A percentile compares a stretch with the other conserved stretches of the same genome.
phyloP scores from a whole-genome alignment of 2,329 filamentous ascomycete species.

The Penicillium capsulatum region DNA sequence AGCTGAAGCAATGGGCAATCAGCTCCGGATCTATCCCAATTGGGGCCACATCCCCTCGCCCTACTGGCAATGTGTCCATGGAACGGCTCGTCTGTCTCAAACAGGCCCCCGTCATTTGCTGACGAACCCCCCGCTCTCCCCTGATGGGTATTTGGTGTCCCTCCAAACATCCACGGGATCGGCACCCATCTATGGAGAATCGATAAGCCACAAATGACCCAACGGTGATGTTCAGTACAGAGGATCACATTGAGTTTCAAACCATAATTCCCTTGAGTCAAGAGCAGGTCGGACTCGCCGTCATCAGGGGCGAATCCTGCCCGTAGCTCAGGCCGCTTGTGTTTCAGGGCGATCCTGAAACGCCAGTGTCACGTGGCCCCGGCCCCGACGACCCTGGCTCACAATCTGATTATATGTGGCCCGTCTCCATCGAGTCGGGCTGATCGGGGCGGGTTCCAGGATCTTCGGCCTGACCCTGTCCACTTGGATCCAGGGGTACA shows the following conservation, averaged over 20 bases:
- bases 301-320: background rate
- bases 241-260: too few species aligned
- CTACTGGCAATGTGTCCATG: constrained; percentile 3
- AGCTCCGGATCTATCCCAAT: constrained; percentile 4
- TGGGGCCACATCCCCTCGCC: background rate
- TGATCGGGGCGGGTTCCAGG: too few species aligned
- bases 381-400: too few species aligned
- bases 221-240: too few species aligned
- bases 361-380: constrained; percentile 12
- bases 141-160: background rate
- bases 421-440: too few species aligned
- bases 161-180: too few species aligned
- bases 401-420: too few species aligned
- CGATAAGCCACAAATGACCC: too few species aligned
- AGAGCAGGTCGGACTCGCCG: background rate
- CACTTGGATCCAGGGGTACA: too few species aligned
- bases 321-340: constrained; percentile 4
- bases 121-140: background rate
- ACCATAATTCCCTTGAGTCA: background rate
- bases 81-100: constrained; percentile 15
- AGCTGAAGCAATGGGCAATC: too few species aligned
- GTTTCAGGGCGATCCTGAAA: constrained; percentile 15
- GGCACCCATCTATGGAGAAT: too few species aligned
- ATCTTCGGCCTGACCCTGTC: too few species aligned
- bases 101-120: background rate